Conservation (phyloP, 495 filamentous ascomycete species). For the Neurospora sp. region DNA sequence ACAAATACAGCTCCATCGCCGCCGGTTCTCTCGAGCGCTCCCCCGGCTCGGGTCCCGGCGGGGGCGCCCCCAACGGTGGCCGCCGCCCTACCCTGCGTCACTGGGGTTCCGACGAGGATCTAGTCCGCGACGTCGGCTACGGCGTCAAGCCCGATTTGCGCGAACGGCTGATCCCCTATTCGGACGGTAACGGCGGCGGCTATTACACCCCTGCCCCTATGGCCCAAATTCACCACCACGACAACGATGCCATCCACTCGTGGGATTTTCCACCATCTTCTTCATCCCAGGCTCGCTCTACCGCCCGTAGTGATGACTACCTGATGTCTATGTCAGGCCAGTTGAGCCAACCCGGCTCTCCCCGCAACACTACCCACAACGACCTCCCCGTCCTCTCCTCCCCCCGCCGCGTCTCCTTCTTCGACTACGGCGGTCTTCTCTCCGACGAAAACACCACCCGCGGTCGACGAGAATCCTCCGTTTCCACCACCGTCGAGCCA, state of each 20-base stretch:
- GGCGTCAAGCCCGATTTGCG: constrained; percentile 50
- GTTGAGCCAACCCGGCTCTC: constrained; percentile 22
- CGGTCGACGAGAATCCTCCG: constrained; percentile 24
- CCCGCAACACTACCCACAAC: neutral
- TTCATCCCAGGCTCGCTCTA: constrained; percentile 10
- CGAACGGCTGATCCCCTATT: constrained; percentile 18
- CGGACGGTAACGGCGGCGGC: constrained; percentile 1
- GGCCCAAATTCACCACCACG: constrained; percentile 5
- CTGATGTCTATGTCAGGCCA: constrained; percentile 13
- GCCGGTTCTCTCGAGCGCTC: constrained; percentile 38
- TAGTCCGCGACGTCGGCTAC: constrained; percentile 64
- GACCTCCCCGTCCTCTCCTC: constrained; percentile 11
- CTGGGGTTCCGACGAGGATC: constrained; percentile 78
- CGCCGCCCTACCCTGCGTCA: constrained; percentile 44
- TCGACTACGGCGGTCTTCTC: constrained; percentile 61
- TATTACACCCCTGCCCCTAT: constrained; percentile 23
- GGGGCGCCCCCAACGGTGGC: constrained; percentile 7
- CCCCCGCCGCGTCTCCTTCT: constrained; percentile 51
- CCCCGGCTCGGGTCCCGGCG: constrained; percentile 15
- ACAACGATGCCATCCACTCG: constrained; percentile 18
- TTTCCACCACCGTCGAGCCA: constrained; percentile 20
- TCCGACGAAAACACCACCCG: constrained; percentile 25
- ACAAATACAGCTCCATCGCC: constrained; percentile 43
- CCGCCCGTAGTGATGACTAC: constrained; percentile 25
- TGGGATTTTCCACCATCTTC: constrained; percentile 27